Percentiles rank a stretch among this genome's conserved stretches.
Evolutionary conservation across 192 early-diverging fungal genomes (phyloP).

Genomic region (Coemansia sp.): DNA sequence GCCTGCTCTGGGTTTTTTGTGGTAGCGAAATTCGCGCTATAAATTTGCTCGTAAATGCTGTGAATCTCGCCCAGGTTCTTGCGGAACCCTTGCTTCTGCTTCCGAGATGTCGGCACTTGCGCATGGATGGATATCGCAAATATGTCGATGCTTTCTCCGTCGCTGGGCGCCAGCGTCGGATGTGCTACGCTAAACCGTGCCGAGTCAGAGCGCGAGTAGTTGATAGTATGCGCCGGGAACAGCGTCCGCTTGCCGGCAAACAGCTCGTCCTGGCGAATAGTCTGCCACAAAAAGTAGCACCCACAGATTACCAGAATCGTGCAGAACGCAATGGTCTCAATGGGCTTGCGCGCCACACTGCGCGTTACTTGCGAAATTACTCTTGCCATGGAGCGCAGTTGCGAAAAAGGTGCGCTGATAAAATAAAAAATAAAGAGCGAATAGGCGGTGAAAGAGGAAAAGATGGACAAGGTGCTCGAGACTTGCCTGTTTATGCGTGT

Average conservation of each 20-base stretch:
- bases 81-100: conserved; percentile 34
- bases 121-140: conserved; percentile 35
- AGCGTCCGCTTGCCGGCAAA: conserved; percentile 46
- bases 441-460: not conserved
- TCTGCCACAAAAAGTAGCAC: conserved; percentile 75
- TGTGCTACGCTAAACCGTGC: conserved; percentile 20
- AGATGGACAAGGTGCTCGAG: not conserved
- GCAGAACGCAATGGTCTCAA: conserved; percentile 73
- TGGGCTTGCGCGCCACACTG: conserved; percentile 68
- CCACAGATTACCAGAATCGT: conserved; percentile 71
- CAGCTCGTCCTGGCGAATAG: conserved; percentile 65
- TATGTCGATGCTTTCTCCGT: conserved; percentile 20
- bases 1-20: not conserved
- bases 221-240: conserved; percentile 27
- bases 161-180: not conserved
- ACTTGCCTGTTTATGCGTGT: not conserved
- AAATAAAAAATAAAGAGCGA: conserved; percentile 2
- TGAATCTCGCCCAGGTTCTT: conserved; percentile 29
- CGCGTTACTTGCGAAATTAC: conserved; percentile 53
- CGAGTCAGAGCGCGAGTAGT: conserved; percentile 20
- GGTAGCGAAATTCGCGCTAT: not conserved
- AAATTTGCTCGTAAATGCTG: conserved; percentile 23
- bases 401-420: not conserved
- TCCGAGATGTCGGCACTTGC: conserved; percentile 2
- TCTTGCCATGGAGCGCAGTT: conserved; percentile 12